A percentile compares a stretch with the other conserved stretches of the same genome.
These are phyloP conservation scores for Catunica adiposa DNA, from an alignment of 2,329 filamentous ascomycete species.

Conservation along the genomic window DNA sequence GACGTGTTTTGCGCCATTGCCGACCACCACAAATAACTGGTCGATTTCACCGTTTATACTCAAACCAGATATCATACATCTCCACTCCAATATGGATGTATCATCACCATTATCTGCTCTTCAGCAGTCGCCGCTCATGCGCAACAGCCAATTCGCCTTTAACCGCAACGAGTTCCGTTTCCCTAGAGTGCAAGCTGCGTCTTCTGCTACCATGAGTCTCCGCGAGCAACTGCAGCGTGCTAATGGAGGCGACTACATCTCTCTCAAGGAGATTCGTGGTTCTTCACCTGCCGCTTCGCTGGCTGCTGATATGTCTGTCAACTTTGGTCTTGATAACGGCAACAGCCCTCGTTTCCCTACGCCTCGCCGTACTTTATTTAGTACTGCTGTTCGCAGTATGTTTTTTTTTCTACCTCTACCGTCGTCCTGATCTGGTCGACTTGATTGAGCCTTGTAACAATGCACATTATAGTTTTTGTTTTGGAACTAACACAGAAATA, in stretches of 20 bases:
- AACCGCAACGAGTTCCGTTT: slow-evolving; percentile 33
- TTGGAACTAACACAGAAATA: background rate
- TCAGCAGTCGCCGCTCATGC: slow-evolving; percentile 51
- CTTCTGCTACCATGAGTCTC: slow-evolving; percentile 55
- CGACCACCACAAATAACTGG: background rate
- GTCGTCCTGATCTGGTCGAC: background rate
- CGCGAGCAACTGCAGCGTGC: slow-evolving; percentile 49
- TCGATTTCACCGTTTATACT: background rate
- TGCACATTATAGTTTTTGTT: background rate
- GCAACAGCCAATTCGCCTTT: slow-evolving; percentile 32
- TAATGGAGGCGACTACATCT: slow-evolving; percentile 58
- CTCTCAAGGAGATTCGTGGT: slow-evolving; percentile 56
- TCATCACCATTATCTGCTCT: slow-evolving; percentile 90
- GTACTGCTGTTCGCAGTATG: slow-evolving; percentile 19
- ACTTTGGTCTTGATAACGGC: slow-evolving; percentile 78
- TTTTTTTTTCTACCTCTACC: no score
- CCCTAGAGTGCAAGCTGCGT: slow-evolving; percentile 32
- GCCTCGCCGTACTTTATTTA: slow-evolving; percentile 26
- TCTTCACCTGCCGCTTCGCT: slow-evolving; percentile 85
- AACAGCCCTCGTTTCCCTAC: slow-evolving; percentile 37
- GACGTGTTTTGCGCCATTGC: background rate
- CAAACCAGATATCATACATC: background rate
- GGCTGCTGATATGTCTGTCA: slow-evolving; percentile 87
- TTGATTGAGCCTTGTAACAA: background rate
- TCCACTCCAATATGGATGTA: slow-evolving; percentile 48